A percentile compares a stretch with the other conserved stretches of the same genome.
These are phyloP conservation scores for Hanseniaspora taiwanica DNA, from an alignment of 805 yeast genomes.

Conservation along the genomic window DNA sequence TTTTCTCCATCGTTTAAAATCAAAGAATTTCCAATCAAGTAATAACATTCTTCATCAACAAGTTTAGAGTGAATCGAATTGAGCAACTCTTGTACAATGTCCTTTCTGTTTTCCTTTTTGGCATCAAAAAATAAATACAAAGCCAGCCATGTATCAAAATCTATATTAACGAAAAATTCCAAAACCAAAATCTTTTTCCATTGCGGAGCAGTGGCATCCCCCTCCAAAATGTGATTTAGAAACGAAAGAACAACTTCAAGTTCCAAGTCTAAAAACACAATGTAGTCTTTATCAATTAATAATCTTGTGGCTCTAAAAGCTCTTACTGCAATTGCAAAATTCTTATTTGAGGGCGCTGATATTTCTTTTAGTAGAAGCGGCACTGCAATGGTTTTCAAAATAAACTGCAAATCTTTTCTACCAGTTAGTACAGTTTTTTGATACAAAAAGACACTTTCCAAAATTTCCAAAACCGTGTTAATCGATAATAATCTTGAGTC, in stretches of 20 bases:
- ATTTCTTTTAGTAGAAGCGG: slow-evolving; percentile 65
- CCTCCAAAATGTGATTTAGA: slow-evolving; percentile 56
- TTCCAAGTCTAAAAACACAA: slow-evolving; percentile 55
- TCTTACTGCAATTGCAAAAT: slow-evolving; percentile 60
- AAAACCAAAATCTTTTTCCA: slow-evolving; percentile 71
- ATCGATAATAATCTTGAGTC: slow-evolving; percentile 40
- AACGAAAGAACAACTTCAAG: slow-evolving; percentile 69
- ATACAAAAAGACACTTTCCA: slow-evolving; percentile 65
- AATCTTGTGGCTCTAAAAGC: slow-evolving; percentile 59
- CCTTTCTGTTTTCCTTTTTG: slow-evolving; percentile 35
- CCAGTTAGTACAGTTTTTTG: slow-evolving; percentile 41
- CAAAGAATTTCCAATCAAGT: slow-evolving; percentile 23
- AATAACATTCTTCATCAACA: slow-evolving; percentile 17
- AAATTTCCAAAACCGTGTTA: slow-evolving; percentile 63
- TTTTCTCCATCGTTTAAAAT: slow-evolving; percentile 20
- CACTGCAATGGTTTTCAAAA: slow-evolving; percentile 54
- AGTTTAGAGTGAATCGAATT: slow-evolving; percentile 28
- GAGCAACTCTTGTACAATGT: slow-evolving; percentile 45
- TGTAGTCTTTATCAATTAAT: slow-evolving; percentile 43
- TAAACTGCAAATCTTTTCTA: slow-evolving; percentile 51
- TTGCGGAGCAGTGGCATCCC: slow-evolving; percentile 36
- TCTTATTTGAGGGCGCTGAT: slow-evolving; percentile 34
- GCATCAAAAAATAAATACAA: slow-evolving; percentile 55
- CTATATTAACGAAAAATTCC: slow-evolving; percentile 54
- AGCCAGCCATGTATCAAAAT: slow-evolving; percentile 34